Percentiles rank a stretch among this genome's conserved stretches.
Evolutionary conservation across 225 moss, liverwort and hornwort genomes (phyloP).

Genomic region (Physcomitrium patens): DNA sequence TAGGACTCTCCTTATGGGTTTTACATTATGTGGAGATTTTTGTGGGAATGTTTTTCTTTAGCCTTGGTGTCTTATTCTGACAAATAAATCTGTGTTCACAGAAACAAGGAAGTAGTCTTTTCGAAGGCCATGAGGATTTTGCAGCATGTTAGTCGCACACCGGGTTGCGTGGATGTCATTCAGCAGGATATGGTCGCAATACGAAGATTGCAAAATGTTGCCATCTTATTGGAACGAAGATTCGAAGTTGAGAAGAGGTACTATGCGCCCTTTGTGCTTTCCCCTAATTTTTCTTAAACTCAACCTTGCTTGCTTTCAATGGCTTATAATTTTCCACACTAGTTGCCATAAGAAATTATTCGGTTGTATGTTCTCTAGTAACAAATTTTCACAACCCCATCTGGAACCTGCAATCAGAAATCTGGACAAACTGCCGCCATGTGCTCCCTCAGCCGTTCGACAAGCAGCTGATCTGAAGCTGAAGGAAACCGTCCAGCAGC

Average conservation of each 20-base stretch:
- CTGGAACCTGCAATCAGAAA: slow-evolving; percentile 35
- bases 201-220: slow-evolving; percentile 70
- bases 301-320: neutral
- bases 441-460: slow-evolving; percentile 33
- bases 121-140: slow-evolving; percentile 61
- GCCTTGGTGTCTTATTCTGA: neutral
- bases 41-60: neutral
- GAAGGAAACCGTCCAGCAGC: slow-evolving; percentile 47
- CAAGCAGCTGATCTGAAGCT: slow-evolving; percentile 45
- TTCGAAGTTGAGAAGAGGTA: slow-evolving; percentile 76
- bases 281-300: neutral
- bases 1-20: neutral
- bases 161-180: slow-evolving; percentile 59
- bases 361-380: neutral
- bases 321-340: neutral
- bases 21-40: neutral
- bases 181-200: slow-evolving; percentile 52
- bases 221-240: slow-evolving; percentile 63
- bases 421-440: slow-evolving; percentile 42
- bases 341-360: neutral
- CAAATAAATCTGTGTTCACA: slow-evolving; percentile 27
- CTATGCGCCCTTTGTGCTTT: neutral
- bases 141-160: slow-evolving; percentile 63
- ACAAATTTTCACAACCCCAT: neutral
- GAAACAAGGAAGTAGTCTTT: slow-evolving; percentile 77